Evolutionary conservation across 441 rosid species (phyloP), one percentile per base, ranked within the genome.

Genomic region (Erodium texanum): DNA sequence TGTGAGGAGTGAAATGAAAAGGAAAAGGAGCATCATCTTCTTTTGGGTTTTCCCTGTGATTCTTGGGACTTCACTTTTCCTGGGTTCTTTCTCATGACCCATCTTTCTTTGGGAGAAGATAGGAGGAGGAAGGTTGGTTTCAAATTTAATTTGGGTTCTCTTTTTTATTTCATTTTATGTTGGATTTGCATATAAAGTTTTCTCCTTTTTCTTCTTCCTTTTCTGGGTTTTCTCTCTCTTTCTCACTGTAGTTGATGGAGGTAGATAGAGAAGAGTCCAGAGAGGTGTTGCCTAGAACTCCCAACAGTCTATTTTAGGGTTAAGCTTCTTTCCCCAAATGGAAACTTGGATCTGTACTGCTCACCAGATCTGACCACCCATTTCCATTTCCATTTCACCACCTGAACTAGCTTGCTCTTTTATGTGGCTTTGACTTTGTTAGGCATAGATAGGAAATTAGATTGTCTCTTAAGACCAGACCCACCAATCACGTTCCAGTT

Each of bases 391-490:
- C 65, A 16, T 73, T 73, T 81, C 81, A 64, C 59, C 20, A 70
- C 73, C 73, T 72, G 76, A 62, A 72, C 64, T 70, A 72, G 72
- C 72, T 71, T 63, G 65, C 58, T 61, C 68, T 66, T 72, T 70
- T 43, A 10, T 68, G 68, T 64, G 36, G 66, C 64, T 10, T 70
- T 36, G 48, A 72, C 65, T 70, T 68, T 63, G 52, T 20, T 65
- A 82, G 82, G 81, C 78, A 81, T 83, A 86, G 89, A 74, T n/a
- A n/a, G n/a, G n/a, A n/a, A n/a, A n/a, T n/a, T n/a, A 82, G 75
- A 76, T 79, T 34, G 38, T 34, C 38, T 34, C 38, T 34, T 34
- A 34, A 34, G 38, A 34, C 38, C 38, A 34, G 38, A 34, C 38
- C 38, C 38, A 34, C 38, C 80, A 41, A 71, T 79, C 72, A 67